Conservation (phyloP, 306 rosid species). For the Quercus cerris region DNA sequence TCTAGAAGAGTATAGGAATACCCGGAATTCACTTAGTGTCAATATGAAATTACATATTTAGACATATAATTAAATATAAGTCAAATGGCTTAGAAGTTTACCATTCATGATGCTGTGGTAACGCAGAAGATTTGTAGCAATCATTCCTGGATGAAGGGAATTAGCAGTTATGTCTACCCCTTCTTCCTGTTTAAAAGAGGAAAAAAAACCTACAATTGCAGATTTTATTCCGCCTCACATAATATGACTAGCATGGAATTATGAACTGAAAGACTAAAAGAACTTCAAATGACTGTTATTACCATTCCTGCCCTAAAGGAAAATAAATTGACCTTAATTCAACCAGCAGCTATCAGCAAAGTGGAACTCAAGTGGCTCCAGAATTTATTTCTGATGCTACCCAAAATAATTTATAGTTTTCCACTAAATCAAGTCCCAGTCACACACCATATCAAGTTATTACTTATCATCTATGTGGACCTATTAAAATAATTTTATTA, state of each 20-base stretch:
- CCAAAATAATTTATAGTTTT: background rate
- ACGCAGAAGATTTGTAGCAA: slow-evolving; percentile 61
- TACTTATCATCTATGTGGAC: no score
- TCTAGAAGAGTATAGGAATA: background rate
- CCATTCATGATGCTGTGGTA: slow-evolving; percentile 47
- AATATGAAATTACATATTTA: slow-evolving; percentile 10
- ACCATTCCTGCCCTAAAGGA: background rate
- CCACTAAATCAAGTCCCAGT: background rate
- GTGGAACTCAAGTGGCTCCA: background rate
- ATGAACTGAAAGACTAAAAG: background rate
- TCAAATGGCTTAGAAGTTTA: slow-evolving; percentile 19
- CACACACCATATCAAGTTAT: background rate
- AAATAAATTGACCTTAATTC: background rate
- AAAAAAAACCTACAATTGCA: background rate
- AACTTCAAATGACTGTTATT: background rate
- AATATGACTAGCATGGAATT: background rate
- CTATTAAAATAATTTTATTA: background rate
- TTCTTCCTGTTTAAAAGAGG: slow-evolving; percentile 56
- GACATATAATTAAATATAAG: background rate
- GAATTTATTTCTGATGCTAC: background rate
- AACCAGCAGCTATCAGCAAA: background rate
- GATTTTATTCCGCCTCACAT: background rate
- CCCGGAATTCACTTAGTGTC: background rate
- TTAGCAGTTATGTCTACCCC: slow-evolving; percentile 61
- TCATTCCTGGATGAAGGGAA: slow-evolving; percentile 82